phyloP scores from a whole-genome alignment of 2,329 filamentous ascomycete species.

The Ceratocystiopsis sp. region DNA sequence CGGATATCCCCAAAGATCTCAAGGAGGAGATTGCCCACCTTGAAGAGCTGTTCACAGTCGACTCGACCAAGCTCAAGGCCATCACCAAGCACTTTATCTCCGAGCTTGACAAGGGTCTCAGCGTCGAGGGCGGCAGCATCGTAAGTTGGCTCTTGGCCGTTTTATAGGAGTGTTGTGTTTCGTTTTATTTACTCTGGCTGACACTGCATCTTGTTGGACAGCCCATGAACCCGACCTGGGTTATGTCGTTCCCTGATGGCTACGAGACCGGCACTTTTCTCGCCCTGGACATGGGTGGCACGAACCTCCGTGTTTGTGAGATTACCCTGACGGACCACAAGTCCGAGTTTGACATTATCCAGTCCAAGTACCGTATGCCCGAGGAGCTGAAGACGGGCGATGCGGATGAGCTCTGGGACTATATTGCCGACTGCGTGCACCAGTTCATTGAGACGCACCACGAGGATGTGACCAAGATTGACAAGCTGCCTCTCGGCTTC shows the following conservation, averaged over 20 bases:
- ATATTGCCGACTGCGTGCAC: conserved; percentile 81
- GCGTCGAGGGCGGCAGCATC: conserved; percentile 79
- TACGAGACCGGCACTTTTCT: conserved; percentile 76
- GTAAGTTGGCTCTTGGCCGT: conserved; percentile 35
- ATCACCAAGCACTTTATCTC: conserved; percentile 80
- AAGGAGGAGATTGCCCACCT: conserved; percentile 63
- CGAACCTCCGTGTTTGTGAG: conserved; percentile 87
- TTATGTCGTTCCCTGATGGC: conserved; percentile 76
- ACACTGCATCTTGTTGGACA: conserved; percentile 17
- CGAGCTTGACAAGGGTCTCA: conserved; percentile 77
- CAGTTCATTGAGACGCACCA: conserved; percentile 84
- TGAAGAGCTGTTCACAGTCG: conserved; percentile 70
- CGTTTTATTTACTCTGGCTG: too few relatives aligned
- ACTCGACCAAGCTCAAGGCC: conserved; percentile 64
- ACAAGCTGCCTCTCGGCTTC: conserved; percentile 67
- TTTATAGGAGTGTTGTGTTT: background rate
- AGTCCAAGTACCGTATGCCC: conserved; percentile 91
- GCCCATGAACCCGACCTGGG: conserved; percentile 98
- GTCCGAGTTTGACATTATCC: conserved; percentile 84
- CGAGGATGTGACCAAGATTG: conserved; percentile 42
- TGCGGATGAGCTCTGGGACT: conserved; percentile 80
- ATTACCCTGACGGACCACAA: conserved; percentile 76
- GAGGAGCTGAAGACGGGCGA: conserved; percentile 78
- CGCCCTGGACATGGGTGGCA: conserved; percentile 89
- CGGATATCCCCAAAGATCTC: conserved; percentile 76